Conservation (phyloP, 495 filamentous ascomycete species). For the Xanthoparmelia taractica region DNA sequence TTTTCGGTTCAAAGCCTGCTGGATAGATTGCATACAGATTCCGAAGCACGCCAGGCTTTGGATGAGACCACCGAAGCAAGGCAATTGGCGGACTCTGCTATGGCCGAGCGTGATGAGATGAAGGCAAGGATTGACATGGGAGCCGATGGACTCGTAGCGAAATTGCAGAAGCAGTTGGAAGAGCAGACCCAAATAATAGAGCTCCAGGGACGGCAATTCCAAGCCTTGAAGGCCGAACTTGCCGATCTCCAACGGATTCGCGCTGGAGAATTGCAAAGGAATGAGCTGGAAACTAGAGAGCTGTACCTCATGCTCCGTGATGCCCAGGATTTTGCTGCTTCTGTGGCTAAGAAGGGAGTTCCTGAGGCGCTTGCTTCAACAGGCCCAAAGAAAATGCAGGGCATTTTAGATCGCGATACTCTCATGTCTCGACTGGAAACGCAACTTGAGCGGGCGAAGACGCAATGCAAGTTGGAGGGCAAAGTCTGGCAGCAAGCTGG, state of each 20-base stretch:
- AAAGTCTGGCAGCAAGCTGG: conserved; percentile 83
- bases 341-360: conserved; percentile 65
- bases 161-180: conserved; percentile 85
- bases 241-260: conserved; percentile 78
- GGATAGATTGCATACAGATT: conserved; percentile 93
- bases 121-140: conserved; percentile 84
- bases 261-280: conserved; percentile 86
- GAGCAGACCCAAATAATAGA: conserved; percentile 88
- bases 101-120: conserved; percentile 96
- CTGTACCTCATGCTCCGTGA: conserved; percentile 97
- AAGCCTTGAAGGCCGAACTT: conserved; percentile 79
- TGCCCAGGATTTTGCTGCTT: conserved; percentile 89
- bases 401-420: conserved; percentile 84
- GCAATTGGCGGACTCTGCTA: conserved; percentile 87
- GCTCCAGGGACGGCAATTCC: conserved; percentile 74
- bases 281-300: conserved; percentile 92
- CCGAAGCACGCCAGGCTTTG: conserved; percentile 79
- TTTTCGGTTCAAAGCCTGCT: conserved; percentile 94
- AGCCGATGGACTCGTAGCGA: conserved; percentile 87
- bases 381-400: conserved; percentile 73
- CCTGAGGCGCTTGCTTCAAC: conserved; percentile 47
- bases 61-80: conserved; percentile 85
- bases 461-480: conserved; percentile 94
- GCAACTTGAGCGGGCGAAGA: conserved; percentile 94
- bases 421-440: conserved; percentile 89